Conservation (phyloP, 2,329 filamentous ascomycete genomes). For the Sporothrix dimorphospora region DNA sequence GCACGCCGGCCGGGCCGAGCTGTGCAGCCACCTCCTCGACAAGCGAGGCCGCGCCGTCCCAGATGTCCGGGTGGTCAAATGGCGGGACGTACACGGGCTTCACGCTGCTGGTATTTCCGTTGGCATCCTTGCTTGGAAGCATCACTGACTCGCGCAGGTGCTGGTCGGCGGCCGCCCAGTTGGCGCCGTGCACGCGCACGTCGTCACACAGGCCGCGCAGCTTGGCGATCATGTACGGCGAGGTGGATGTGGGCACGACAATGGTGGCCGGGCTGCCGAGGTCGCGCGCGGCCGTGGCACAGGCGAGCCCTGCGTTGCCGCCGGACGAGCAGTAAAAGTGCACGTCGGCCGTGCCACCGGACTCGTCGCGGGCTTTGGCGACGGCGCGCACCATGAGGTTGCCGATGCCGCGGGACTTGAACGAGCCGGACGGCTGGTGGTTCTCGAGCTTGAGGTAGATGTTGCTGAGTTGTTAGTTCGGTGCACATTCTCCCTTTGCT, state of each 20-base stretch:
- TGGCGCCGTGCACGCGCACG: conserved; percentile 67
- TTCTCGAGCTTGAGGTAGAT: conserved; percentile 84
- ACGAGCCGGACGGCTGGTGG: conserved; percentile 79
- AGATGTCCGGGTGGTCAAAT: conserved; percentile 68
- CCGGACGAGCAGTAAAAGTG: conserved; percentile 77
- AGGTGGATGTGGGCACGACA: conserved; percentile 69
- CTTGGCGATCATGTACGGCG: conserved; percentile 68
- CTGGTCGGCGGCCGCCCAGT: conserved; percentile 69
- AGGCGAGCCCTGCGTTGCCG: conserved; percentile 80
- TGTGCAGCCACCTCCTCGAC: conserved; percentile 51
- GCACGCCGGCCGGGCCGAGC: conserved; percentile 37
- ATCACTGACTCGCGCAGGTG: conserved; percentile 64
- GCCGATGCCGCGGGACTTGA: conserved; percentile 79
- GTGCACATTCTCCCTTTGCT: too few relatives aligned
- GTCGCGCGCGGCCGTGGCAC: conserved; percentile 68
- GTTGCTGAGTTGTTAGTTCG: conserved; percentile 51
- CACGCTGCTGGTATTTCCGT: conserved; percentile 37
- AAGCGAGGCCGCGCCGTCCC: conserved; percentile 64
- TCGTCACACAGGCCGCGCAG: conserved; percentile 65
- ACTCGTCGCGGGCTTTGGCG: conserved; percentile 35
- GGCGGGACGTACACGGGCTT: conserved; percentile 64
- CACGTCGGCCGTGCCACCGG: conserved; percentile 43
- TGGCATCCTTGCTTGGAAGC: conserved; percentile 12
- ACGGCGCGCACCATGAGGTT: conserved; percentile 64
- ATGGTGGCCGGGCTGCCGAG: conserved; percentile 69